These are phyloP conservation scores for Lupinus albus DNA, from an alignment of 306 rosid genomes.

Conservation along the genomic window DNA sequence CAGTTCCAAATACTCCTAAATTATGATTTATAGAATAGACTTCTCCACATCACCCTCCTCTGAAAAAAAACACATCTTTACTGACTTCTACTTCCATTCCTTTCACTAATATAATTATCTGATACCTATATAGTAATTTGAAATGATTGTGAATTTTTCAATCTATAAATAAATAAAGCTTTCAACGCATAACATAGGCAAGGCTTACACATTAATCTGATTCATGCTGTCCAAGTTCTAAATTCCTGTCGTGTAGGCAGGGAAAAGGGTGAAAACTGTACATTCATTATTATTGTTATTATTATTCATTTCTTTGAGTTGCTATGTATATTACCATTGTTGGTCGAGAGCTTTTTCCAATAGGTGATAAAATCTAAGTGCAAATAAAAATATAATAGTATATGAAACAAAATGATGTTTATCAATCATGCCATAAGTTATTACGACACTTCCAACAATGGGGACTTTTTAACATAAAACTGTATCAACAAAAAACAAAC, in stretches of 20 bases:
- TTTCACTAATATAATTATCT: neutral
- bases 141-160: neutral
- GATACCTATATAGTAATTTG: neutral
- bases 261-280: neutral
- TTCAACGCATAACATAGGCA: conserved; percentile 19
- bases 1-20: neutral
- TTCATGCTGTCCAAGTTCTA: conserved; percentile 28
- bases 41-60: neutral
- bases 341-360: conserved; percentile 20
- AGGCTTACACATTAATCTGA: conserved; percentile 14
- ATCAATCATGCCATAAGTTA: conserved; percentile 1
- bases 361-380: neutral
- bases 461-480: neutral
- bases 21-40: neutral
- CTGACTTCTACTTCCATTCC: neutral
- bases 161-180: neutral
- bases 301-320: neutral
- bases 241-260: neutral
- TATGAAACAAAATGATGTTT: neutral
- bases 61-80: neutral
- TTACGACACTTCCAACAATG: neutral
- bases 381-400: neutral
- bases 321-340: neutral
- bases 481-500: neutral
- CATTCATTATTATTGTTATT: conserved; percentile 1